These are phyloP conservation scores for Solanum ossicruentum DNA, from an alignment of 257 asterid genomes.

Conservation along the genomic window DNA sequence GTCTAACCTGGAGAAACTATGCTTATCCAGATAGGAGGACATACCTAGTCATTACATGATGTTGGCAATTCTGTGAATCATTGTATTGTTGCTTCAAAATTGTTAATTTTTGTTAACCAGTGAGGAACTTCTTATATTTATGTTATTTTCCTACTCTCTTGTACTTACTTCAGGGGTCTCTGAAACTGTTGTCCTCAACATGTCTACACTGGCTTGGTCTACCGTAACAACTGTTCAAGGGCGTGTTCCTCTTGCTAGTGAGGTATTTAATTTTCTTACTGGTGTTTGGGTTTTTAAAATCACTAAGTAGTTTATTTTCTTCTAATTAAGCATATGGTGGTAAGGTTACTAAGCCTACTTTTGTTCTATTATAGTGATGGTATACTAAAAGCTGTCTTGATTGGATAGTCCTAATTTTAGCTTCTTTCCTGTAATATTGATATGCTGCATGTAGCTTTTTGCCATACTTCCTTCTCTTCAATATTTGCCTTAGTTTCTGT, in stretches of 20 bases:
- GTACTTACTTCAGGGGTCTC: conserved; percentile 58
- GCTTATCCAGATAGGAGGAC: not conserved
- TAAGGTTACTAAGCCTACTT: not conserved
- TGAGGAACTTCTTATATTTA: not conserved
- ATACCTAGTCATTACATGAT: not conserved
- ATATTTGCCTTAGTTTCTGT: not conserved
- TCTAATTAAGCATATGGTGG: not conserved
- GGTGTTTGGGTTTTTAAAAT: not conserved
- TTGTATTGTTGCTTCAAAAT: not conserved
- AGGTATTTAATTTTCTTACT: conserved; percentile 41
- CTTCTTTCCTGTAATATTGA: not conserved
- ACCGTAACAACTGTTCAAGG: conserved; percentile 81
- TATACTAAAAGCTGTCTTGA: not conserved
- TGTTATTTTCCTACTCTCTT: not conserved
- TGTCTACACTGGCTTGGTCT: conserved; percentile 90
- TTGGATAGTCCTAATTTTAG: not conserved
- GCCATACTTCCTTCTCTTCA: not conserved
- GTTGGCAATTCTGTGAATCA: not conserved
- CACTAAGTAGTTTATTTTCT: not conserved
- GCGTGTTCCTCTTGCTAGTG: conserved; percentile 92
- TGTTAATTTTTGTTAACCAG: not conserved
- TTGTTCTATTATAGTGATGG: not conserved
- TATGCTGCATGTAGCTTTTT: not conserved
- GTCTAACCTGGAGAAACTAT: not conserved
- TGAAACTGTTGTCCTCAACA: conserved; percentile 85